Percentiles rank a stretch among this genome's conserved stretches.
These are phyloP conservation scores for Lactarius deliciosus DNA, from an alignment of 768 basidiomycete genomes.

Conservation along the genomic window DNA sequence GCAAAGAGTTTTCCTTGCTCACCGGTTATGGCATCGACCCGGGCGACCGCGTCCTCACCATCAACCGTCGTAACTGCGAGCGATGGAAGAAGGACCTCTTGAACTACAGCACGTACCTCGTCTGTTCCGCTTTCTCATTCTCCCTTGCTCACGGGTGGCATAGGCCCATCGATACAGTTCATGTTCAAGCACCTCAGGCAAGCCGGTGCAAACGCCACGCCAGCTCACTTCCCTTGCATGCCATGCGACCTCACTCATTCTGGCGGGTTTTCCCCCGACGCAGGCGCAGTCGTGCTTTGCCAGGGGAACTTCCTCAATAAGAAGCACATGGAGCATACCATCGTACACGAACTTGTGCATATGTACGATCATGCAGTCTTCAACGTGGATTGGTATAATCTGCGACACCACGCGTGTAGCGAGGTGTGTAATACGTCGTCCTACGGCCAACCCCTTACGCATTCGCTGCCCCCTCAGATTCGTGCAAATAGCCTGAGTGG, in stretches of 20 bases:
- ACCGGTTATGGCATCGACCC: slow-evolving; percentile 52
- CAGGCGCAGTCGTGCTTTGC: slow-evolving; percentile 81
- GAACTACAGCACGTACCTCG: slow-evolving; percentile 44
- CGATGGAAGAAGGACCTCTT: slow-evolving; percentile 52
- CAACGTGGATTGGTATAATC: slow-evolving; percentile 87
- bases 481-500: slow-evolving; percentile 92
- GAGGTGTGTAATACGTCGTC: slow-evolving; percentile 58
- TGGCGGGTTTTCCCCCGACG: slow-evolving; percentile 80
- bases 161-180: slow-evolving; percentile 85
- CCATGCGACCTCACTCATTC: slow-evolving; percentile 74
- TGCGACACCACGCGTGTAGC: slow-evolving; percentile 94
- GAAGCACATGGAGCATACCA: slow-evolving; percentile 88
- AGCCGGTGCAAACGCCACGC: slow-evolving; percentile 67
- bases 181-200: slow-evolving; percentile 88
- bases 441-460: slow-evolving; percentile 15
- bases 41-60: slow-evolving; percentile 42
- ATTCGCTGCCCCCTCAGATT: slow-evolving; percentile 54
- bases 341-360: slow-evolving; percentile 92
- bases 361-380: slow-evolving; percentile 96
- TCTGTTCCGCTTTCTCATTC: not conserved
- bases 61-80: slow-evolving; percentile 48
- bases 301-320: slow-evolving; percentile 79
- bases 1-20: slow-evolving; percentile 46
- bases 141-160: slow-evolving; percentile 10
- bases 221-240: slow-evolving; percentile 74